A percentile compares a stretch with the other conserved stretches of the same genome.
phyloP scores from a whole-genome alignment of 2,329 filamentous ascomycete species.

The Aspergillus novofumigatus region DNA sequence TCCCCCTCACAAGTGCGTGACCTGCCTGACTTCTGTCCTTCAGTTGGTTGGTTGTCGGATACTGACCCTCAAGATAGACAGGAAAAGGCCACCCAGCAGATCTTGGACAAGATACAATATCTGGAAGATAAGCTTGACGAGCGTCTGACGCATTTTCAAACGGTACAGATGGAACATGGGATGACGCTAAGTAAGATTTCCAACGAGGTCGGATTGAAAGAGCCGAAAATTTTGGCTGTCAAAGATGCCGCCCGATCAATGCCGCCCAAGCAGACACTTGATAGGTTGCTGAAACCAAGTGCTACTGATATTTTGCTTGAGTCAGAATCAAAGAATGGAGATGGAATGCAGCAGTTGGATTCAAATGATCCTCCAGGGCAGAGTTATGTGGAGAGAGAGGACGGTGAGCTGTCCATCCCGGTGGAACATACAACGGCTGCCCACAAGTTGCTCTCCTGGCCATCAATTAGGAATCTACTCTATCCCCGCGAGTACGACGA shows the following conservation, averaged over 20 bases:
- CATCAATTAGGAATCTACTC: constrained; percentile 63
- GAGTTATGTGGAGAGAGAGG: constrained; percentile 22
- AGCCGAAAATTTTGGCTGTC: background rate
- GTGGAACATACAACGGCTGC: constrained; percentile 88
- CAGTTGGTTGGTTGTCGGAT: background rate
- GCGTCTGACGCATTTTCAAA: constrained; percentile 16
- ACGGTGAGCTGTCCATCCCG: constrained; percentile 66
- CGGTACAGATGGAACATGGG: constrained; percentile 17
- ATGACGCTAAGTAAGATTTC: constrained; percentile 8
- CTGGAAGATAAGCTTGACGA: constrained; percentile 29
- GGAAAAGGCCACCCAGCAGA: constrained; percentile 37
- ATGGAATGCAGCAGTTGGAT: background rate
- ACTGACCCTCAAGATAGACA: constrained; percentile 26
- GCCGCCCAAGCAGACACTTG: constrained; percentile 10
- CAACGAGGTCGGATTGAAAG: background rate
- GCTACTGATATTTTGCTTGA: constrained; percentile 8
- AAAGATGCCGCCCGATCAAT: constrained; percentile 3
- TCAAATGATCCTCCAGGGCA: constrained; percentile 4
- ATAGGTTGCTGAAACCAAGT: constrained; percentile 25
- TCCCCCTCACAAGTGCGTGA: constrained; percentile 77
- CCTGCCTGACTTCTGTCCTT: background rate
- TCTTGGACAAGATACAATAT: constrained; percentile 32
- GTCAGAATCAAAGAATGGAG: constrained; percentile 12
- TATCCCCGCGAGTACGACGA: constrained; percentile 54
- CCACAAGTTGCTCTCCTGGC: constrained; percentile 72